These are phyloP conservation scores for Lodderomyces parapsilosis DNA, from an alignment of 1,139 yeast genomes.

Conservation along the genomic window DNA sequence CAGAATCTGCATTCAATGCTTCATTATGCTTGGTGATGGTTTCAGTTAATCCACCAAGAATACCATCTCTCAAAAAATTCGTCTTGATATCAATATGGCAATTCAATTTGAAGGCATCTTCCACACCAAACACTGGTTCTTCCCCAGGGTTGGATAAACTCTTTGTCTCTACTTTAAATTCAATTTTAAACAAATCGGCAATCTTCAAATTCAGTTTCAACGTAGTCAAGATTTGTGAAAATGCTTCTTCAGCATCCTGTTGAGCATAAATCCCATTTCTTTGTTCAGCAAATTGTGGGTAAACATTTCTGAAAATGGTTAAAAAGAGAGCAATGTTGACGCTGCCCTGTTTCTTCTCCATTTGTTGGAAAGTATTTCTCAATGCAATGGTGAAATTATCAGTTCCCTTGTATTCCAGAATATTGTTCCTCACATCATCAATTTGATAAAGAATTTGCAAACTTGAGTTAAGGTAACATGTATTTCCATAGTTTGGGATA, in stretches of 20 bases:
- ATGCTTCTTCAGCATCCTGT: constrained; percentile 98
- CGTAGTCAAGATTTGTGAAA: constrained; percentile 68
- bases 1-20: constrained; percentile 66
- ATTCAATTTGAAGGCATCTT: constrained; percentile 68
- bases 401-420: constrained; percentile 19
- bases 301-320: constrained; percentile 57
- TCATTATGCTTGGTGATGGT: constrained; percentile 75
- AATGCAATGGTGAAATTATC: constrained; percentile 23
- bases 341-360: constrained; percentile 46
- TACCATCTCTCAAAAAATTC: constrained; percentile 86
- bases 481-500: constrained; percentile 83
- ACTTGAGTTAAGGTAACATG: constrained; percentile 91
- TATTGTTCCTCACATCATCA: constrained; percentile 50
- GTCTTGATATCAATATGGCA: constrained; percentile 88
- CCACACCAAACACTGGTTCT: constrained; percentile 42
- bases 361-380: constrained; percentile 44
- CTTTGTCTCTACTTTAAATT: constrained; percentile 60
- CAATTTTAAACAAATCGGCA: constrained; percentile 62
- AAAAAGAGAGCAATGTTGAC: constrained; percentile 66
- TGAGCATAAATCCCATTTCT: constrained; percentile 79
- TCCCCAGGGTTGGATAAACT: constrained; percentile 55
- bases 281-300: constrained; percentile 88
- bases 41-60: constrained; percentile 72
- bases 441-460: constrained; percentile 75
- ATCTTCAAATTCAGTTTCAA: constrained; percentile 50